Conservation (phyloP, 164 flowering plant species). For the Cinnamomum micranthum region DNA sequence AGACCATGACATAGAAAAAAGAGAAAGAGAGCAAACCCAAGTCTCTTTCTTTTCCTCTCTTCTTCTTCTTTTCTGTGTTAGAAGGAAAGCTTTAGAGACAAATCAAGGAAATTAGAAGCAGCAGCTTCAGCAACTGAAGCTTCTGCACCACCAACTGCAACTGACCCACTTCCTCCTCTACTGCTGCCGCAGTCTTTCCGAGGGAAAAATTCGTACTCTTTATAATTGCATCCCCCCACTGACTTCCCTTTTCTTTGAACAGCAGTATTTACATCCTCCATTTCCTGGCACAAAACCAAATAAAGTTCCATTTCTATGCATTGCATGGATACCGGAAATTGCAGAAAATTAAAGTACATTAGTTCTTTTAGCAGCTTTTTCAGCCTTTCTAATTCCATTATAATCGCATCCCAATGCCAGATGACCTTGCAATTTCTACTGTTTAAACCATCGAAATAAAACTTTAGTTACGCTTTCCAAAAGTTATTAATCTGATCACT, state of each 20-base stretch:
- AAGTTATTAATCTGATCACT: too few species aligned
- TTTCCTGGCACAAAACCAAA: slow-evolving; percentile 11
- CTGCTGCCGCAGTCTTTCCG: slow-evolving; percentile 1
- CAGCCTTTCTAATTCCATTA: too few species aligned
- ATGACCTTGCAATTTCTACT: too few species aligned
- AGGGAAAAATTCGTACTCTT: slow-evolving; percentile 32
- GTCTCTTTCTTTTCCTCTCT: too few species aligned
- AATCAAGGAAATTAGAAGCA: slow-evolving; percentile 14
- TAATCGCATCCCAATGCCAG: too few species aligned
- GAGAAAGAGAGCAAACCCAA: too few species aligned
- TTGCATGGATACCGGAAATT: not conserved
- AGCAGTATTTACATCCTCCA: slow-evolving; percentile 3
- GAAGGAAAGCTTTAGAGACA: slow-evolving; percentile 25
- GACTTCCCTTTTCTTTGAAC: slow-evolving; percentile 20
- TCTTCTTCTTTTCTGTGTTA: too few species aligned
- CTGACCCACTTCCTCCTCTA: slow-evolving; percentile 5
- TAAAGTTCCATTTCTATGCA: not conserved
- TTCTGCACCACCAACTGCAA: not conserved
- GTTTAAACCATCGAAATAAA: too few species aligned
- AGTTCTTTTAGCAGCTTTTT: not conserved
- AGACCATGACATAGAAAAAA: too few species aligned
- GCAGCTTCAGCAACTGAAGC: not conserved
- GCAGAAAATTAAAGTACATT: not conserved
- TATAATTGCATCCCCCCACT: not conserved
- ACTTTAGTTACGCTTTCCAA: too few species aligned